Evolutionary conservation across 2,329 filamentous ascomycete species (phyloP).

Genomic region (Fusarium fujikuroi): DNA sequence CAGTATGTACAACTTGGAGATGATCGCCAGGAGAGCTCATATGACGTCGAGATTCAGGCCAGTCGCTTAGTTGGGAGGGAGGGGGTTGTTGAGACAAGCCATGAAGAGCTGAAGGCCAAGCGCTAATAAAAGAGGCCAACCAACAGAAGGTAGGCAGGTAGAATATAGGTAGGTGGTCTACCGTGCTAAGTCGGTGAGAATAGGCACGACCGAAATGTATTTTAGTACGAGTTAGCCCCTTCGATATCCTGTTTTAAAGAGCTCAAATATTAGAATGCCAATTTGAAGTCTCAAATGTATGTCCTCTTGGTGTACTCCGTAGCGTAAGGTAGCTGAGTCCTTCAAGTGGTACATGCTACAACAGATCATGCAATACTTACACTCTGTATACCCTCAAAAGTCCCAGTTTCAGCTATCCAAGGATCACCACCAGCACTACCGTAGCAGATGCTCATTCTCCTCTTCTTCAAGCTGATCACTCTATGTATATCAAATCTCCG

Average conservation of each 20-base stretch:
- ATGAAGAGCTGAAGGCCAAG: slow-evolving; percentile 12
- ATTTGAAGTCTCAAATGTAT: not conserved
- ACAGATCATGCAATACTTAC: not conserved
- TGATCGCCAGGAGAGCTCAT: slow-evolving; percentile 29
- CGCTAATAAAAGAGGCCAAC: not conserved
- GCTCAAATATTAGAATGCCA: not conserved
- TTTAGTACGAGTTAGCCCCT: not conserved
- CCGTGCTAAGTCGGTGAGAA: not conserved
- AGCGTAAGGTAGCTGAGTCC: not conserved
- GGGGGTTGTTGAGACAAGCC: slow-evolving; percentile 31
- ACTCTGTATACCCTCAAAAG: not conserved
- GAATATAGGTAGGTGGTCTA: not conserved
- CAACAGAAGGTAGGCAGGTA: not conserved
- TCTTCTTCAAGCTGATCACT: not conserved
- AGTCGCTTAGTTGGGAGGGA: slow-evolving; percentile 4
- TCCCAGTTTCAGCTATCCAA: slow-evolving; percentile 30
- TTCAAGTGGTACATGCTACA: not conserved
- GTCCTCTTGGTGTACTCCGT: not conserved
- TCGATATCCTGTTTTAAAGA: not conserved
- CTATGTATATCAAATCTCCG: not conserved
- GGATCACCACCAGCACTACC: not conserved
- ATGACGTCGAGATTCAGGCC: slow-evolving; percentile 30
- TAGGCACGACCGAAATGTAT: not conserved
- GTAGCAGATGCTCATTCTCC: not conserved
- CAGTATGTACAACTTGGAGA: not conserved